A percentile compares a stretch with the other conserved stretches of the same genome.
phyloP scores from a whole-genome alignment of 768 basidiomycete species.

The Kwoniella mangroviensis region DNA sequence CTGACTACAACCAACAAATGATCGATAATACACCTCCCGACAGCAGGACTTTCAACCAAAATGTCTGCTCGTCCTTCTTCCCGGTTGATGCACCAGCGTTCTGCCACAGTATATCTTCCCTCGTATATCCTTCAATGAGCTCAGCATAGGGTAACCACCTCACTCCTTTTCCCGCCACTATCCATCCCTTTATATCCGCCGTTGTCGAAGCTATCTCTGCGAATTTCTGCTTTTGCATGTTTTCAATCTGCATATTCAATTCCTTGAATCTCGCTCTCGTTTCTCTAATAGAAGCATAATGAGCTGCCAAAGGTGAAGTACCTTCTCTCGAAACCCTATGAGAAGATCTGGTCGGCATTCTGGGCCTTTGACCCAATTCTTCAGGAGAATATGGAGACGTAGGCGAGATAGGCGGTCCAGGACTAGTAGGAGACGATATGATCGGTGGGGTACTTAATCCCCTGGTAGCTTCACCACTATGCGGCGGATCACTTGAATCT shows the following conservation, averaged over 20 bases:
- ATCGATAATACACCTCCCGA: constrained; percentile 63
- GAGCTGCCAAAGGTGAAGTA: constrained; percentile 6
- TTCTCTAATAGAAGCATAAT: constrained; percentile 72
- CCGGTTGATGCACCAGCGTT: constrained; percentile 59
- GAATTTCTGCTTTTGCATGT: constrained; percentile 70
- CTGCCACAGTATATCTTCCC: constrained; percentile 82
- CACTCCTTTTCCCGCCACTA: constrained; percentile 74
- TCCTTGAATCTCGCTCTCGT: constrained; percentile 73
- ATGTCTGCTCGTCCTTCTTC: constrained; percentile 65
- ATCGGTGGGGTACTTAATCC: background rate
- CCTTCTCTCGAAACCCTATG: constrained; percentile 60
- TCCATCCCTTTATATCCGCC: constrained; percentile 69
- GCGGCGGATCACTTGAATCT: background rate
- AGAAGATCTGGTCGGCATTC: background rate
- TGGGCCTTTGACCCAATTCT: background rate
- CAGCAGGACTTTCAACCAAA: constrained; percentile 67
- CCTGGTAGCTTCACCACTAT: background rate
- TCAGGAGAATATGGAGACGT: background rate
- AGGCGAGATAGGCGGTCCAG: background rate
- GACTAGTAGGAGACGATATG: background rate
- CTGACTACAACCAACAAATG: background rate
- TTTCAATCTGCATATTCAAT: constrained; percentile 75
- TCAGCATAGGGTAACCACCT: constrained; percentile 68
- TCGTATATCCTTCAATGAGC: constrained; percentile 76
- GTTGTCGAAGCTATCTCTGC: constrained; percentile 72